Base-by-base conservation (phyloP, 441 rosid genomes). In the Populus hybrid region DNA sequence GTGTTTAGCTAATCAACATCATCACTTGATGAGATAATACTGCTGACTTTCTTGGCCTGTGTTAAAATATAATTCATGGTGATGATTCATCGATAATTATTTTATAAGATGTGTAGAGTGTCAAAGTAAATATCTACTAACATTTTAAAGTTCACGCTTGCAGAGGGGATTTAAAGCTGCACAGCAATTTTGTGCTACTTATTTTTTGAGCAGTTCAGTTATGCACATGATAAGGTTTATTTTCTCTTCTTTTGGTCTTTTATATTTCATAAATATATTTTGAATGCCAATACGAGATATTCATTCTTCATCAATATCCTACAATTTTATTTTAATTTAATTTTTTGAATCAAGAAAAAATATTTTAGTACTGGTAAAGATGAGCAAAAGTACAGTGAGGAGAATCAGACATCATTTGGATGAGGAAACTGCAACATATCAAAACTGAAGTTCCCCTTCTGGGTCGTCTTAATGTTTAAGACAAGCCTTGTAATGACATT, bases 121-220 rank as follows among this genome's bases (percentile, higher is more conserved):
- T 40, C 70, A 70, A 10, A 78, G 30, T 46, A 46, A 70, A 26
- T 24, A 64, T 76, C 72, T 54, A 9, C 73, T 77, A 38, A 74
- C 35, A 70, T 79, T 77, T 76, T 67, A 70, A 75, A 77, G 73
- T 73, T 78, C 21, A 76, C 73, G 73, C 65, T 72, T 87, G 86
- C 93, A 95, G 99, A 90, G 81, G 85, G 99, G 99, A 83, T 84
- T 70, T 77, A 88, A 79, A 81, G 94, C 98, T 81, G 97, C 99
- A 67, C 88, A 89, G 26, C 89, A 86, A 68, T 94, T 95, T 79
- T 95, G 99, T 87, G 88, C 79, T 76, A 86, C 89, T 38, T 85
- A 86, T 80, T 95, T 89, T 80, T 78, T 95, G 73, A 94, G 97
- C 90, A 89, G 90, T 87, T 90, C 97, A 35, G 97, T 95, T 75